Conservation (phyloP, 441 rosid species). For the Adansonia rubrostipa region DNA sequence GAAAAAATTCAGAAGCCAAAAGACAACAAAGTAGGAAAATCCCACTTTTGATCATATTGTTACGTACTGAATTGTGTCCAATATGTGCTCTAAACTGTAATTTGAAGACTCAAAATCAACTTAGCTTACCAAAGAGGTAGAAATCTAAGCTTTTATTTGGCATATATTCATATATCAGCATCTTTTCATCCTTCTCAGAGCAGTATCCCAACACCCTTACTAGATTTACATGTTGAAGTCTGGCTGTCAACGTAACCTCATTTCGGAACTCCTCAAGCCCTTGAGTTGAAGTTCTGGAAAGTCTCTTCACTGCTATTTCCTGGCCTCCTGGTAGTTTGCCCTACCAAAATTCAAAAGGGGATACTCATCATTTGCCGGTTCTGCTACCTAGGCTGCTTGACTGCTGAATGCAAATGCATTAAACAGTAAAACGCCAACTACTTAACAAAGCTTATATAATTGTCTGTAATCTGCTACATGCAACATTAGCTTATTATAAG, state of each 20-base stretch:
- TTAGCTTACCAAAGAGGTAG: slow-evolving; percentile 21
- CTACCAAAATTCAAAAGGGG: slow-evolving; percentile 26
- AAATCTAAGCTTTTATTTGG: slow-evolving; percentile 15
- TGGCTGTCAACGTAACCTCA: slow-evolving; percentile 3
- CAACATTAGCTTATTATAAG: too few species aligned
- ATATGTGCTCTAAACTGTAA: slow-evolving; percentile 31
- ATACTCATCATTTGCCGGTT: not conserved
- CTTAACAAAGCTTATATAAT: too few species aligned
- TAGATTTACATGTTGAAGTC: slow-evolving; percentile 16
- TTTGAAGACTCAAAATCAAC: slow-evolving; percentile 22
- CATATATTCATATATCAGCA: slow-evolving; percentile 8
- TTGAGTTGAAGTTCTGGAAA: slow-evolving; percentile 38
- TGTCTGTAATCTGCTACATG: too few species aligned
- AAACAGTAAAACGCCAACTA: too few species aligned
- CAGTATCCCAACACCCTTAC: slow-evolving; percentile 11
- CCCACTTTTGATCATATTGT: not conserved
- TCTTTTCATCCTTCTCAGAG: not conserved
- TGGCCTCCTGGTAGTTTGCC: slow-evolving; percentile 30
- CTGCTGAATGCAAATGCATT: not conserved
- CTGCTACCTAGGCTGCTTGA: not conserved
- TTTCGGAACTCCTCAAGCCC: slow-evolving; percentile 14
- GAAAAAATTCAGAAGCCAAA: not conserved
- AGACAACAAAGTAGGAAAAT: not conserved
- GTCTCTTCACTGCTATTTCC: slow-evolving; percentile 45
- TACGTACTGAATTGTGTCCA: slow-evolving; percentile 3